Base-by-base conservation (phyloP, 371 early-diverging fungal species). In the Mortierella sp. region DNA sequence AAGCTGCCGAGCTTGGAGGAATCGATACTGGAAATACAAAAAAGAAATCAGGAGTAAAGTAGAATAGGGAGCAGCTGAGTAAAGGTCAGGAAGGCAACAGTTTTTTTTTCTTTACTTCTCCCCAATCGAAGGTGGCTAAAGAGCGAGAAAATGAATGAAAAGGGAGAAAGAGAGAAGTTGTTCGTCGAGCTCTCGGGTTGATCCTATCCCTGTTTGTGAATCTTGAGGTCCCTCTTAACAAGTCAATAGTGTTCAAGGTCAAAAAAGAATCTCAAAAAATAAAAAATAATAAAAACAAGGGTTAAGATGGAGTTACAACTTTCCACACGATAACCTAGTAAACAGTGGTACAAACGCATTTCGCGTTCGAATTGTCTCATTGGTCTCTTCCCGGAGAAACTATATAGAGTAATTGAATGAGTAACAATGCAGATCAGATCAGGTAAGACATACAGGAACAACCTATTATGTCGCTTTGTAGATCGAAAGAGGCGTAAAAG, bases 251-350 rank as follows among this genome's bases (percentile, higher is more conserved):
- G 4, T 42, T 60, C 60, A 32, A 61, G 61, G 61, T 42, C 54
- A 59, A 51, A 65, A 53, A 34, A 64, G 64, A 60, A 70, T 65
- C 17, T 5, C 17, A 47, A 17, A 47, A 47, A 47, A 47, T 19
- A 47, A 19, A 47, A 37, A 17, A 47, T 13, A 47, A 19, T 7
- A 45, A 66, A 60, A 71, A 64, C 60, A 56, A 72, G 51, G 72
- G 60, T 59, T 28, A 54, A 58, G 49, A 32, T 13, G 57, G 57
- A 57, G 57, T 8, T 32, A 59, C 40, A 22, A 31, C 47, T 61
- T 61, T 61, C 61, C 43, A 61, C 61, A 61, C 62, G 62, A 59
- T 37, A 22, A 51, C 51, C 8, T 26, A 15, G 51, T 51, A 51
- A 51, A 51, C 12, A n/a, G 51, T 51, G 51, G 26, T 51, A 23